phyloP scores from a whole-genome alignment of 371 early-diverging fungal species.

The Mortierella sp. region DNA sequence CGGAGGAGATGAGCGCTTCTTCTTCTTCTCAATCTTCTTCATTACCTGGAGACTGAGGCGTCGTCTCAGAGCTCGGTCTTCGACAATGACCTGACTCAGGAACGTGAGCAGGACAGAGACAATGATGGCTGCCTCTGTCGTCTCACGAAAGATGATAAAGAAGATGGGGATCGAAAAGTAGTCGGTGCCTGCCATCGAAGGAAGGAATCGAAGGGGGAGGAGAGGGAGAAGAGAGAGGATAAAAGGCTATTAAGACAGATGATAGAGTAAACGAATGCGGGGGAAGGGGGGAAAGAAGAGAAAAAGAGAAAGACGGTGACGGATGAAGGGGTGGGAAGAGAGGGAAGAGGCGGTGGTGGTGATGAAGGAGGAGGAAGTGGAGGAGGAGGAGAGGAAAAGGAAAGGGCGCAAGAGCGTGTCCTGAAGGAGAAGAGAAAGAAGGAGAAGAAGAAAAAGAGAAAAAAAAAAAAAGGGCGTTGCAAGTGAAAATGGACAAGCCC shows the following conservation, averaged over 20 bases:
- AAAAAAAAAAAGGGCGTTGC: no score
- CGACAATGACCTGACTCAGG: constrained; percentile 56
- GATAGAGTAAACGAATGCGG: neutral
- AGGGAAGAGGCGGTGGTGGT: neutral
- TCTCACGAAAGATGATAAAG: constrained; percentile 86
- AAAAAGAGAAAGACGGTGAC: neutral
- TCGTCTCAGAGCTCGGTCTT: constrained; percentile 18
- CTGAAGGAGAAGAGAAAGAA: no score
- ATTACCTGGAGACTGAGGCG: constrained; percentile 33
- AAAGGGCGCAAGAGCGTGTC: no score
- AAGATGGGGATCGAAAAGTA: constrained; percentile 80
- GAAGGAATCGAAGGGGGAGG: neutral
- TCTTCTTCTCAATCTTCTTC: neutral
- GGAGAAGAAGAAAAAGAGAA: neutral
- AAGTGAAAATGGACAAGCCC: no score
- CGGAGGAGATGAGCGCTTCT: neutral
- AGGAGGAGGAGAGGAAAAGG: neutral
- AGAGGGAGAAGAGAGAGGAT: neutral
- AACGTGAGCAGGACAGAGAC: constrained; percentile 83
- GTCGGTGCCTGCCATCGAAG: constrained; percentile 19
- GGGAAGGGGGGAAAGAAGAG: neutral
- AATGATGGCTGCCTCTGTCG: constrained; percentile 84
- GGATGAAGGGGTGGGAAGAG: neutral
- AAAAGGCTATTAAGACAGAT: neutral
- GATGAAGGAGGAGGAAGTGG: neutral